These are phyloP conservation scores for Candida succiphila DNA, from an alignment of 805 yeast genomes.

Conservation along the genomic window DNA sequence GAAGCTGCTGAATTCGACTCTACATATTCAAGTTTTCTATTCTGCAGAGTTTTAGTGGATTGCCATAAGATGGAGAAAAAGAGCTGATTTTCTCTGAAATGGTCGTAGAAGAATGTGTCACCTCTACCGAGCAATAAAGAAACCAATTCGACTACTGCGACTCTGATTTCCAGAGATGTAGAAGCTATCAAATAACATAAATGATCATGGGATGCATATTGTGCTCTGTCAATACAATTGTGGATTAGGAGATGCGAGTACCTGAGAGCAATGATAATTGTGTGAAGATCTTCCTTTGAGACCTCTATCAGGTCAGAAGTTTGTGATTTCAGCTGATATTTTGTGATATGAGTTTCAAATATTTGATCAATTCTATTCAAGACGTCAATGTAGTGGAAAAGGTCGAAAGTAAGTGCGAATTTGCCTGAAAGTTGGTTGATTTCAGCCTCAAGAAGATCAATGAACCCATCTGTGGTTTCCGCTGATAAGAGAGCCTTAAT, in stretches of 20 bases:
- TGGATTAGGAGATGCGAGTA: conserved; percentile 59
- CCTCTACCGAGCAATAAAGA: conserved; percentile 56
- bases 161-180: conserved; percentile 48
- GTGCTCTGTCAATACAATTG: conserved; percentile 55
- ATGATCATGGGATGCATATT: conserved; percentile 59
- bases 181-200: conserved; percentile 49
- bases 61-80: no score
- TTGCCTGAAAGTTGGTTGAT: no score
- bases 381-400: conserved; percentile 69
- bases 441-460: no score
- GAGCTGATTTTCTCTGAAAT: no score
- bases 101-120: no score
- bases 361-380: conserved; percentile 68
- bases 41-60: no score
- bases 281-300: conserved; percentile 31
- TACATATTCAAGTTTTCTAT: no score
- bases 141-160: conserved; percentile 41
- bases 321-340: conserved; percentile 41
- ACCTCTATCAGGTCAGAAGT: conserved; percentile 37
- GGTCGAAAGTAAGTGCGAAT: no score
- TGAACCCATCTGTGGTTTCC: no score
- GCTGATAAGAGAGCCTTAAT: background rate
- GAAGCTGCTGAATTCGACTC: no score
- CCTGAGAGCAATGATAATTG: conserved; percentile 42
- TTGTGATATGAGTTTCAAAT: conserved; percentile 40